These are phyloP conservation scores for Orbilia oligospora DNA, from an alignment of 2,329 filamentous ascomycete species.

Conservation along the genomic window DNA sequence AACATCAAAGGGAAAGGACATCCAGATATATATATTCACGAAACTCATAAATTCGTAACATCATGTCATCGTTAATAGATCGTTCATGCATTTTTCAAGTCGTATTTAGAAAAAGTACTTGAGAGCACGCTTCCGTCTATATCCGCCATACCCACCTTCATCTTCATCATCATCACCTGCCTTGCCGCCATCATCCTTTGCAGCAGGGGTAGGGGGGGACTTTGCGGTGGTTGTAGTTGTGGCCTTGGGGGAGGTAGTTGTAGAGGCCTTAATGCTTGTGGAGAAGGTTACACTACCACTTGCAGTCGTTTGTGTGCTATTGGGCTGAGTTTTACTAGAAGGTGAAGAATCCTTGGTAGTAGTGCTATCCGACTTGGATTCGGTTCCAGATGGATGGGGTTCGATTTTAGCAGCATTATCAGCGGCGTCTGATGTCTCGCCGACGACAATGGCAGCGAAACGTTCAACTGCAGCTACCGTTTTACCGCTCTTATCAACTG, in stretches of 20 bases:
- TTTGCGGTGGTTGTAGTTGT: neutral
- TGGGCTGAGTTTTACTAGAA: too few relatives aligned
- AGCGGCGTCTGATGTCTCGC: conserved; percentile 17
- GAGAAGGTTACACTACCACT: too few relatives aligned
- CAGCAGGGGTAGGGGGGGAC: neutral
- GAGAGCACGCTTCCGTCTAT: neutral
- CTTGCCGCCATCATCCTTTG: neutral
- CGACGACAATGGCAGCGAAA: neutral
- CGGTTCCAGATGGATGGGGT: neutral
- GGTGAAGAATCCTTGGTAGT: neutral
- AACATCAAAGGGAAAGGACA: neutral
- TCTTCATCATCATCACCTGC: neutral
- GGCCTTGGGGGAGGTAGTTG: too few relatives aligned
- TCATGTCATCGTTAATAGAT: conserved; percentile 1
- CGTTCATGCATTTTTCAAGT: neutral
- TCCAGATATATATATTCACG: neutral
- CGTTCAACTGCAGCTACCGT: neutral
- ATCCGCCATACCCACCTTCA: neutral
- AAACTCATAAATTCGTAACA: conserved; percentile 9
- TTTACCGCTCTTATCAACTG: conserved; percentile 10
- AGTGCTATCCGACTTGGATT: neutral
- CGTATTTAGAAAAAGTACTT: conserved; percentile 1
- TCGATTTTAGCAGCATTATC: conserved; percentile 9
- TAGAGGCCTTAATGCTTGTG: neutral
- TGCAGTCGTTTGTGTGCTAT: too few relatives aligned